phyloP scores from a whole-genome alignment of 139 green algal genomes.

The Tetraselmis striata region DNA sequence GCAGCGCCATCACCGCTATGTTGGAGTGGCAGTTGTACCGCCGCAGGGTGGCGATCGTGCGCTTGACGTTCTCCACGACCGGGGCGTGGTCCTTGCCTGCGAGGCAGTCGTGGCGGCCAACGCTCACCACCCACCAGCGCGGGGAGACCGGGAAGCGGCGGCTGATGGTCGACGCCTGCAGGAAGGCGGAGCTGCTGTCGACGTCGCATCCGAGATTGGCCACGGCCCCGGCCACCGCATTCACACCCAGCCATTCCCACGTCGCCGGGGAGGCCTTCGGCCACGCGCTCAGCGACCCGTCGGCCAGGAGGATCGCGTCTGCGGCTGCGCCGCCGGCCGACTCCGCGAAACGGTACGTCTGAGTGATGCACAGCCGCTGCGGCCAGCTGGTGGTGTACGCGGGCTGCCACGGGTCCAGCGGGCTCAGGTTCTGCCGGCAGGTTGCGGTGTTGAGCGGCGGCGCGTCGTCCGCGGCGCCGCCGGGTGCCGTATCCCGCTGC shows the following conservation, averaged over 20 bases:
- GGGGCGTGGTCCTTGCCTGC: background rate
- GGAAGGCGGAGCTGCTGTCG: background rate
- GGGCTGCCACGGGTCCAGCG: background rate
- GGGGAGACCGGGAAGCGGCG: background rate
- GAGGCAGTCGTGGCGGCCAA: background rate
- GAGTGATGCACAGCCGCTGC: background rate
- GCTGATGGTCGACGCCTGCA: background rate
- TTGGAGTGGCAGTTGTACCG: background rate
- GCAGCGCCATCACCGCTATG: background rate
- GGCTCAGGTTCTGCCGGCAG: background rate
- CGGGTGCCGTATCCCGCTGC: background rate
- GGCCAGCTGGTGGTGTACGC: background rate
- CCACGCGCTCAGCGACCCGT: background rate
- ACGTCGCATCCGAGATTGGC: background rate
- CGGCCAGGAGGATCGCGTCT: background rate
- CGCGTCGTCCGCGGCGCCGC: background rate
- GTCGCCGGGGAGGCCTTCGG: background rate
- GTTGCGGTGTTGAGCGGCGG: background rate
- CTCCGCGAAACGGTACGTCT: background rate
- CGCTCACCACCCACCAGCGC: background rate
- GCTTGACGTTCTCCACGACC: background rate
- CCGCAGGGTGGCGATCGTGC: background rate
- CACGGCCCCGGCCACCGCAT: background rate
- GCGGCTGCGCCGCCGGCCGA: no score
- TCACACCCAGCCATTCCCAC: background rate